phyloP scores from a whole-genome alignment of 2,329 filamentous ascomycete genomes.

The Gyromitra esculenta region DNA sequence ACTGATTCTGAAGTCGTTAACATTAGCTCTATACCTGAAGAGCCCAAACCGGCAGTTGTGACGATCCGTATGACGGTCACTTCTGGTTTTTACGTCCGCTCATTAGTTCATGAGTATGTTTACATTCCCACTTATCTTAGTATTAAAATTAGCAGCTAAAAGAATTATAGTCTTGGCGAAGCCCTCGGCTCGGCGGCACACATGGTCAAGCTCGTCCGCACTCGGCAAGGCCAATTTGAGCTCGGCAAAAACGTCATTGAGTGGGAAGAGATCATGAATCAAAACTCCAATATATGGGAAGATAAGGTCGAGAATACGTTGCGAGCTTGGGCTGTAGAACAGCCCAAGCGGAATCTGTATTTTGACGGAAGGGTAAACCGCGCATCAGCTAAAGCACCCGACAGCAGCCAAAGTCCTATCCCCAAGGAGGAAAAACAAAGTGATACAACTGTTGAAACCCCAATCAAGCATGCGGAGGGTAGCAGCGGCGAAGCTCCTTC shows the following conservation, averaged over 20 bases:
- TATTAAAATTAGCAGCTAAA: constrained; percentile 12
- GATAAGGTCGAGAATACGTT: constrained; percentile 40
- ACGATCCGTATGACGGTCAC: constrained; percentile 90
- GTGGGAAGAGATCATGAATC: constrained; percentile 55
- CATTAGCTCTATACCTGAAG: constrained; percentile 60
- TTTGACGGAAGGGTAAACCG: constrained; percentile 12
- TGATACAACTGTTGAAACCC: not conserved
- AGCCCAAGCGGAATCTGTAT: constrained; percentile 11
- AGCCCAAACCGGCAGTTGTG: constrained; percentile 74
- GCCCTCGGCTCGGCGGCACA: constrained; percentile 82
- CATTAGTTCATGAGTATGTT: constrained; percentile 79
- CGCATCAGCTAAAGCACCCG: not conserved
- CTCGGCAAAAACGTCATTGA: constrained; percentile 66
- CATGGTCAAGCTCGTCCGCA: constrained; percentile 85
- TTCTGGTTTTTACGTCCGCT: constrained; percentile 95
- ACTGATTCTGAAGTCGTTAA: not conserved
- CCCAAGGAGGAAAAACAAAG: not conserved
- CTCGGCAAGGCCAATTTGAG: constrained; percentile 81
- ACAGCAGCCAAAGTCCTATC: not conserved
- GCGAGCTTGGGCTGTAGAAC: constrained; percentile 43
- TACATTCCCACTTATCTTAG: not conserved
- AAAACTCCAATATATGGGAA: constrained; percentile 43
- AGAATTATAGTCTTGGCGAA: constrained; percentile 69
- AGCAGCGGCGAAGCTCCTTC: not conserved
- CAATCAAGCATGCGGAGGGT: not conserved